Evolutionary conservation across 169 alveolate species (phyloP).

Genomic region (Plasmodium fragile): DNA sequence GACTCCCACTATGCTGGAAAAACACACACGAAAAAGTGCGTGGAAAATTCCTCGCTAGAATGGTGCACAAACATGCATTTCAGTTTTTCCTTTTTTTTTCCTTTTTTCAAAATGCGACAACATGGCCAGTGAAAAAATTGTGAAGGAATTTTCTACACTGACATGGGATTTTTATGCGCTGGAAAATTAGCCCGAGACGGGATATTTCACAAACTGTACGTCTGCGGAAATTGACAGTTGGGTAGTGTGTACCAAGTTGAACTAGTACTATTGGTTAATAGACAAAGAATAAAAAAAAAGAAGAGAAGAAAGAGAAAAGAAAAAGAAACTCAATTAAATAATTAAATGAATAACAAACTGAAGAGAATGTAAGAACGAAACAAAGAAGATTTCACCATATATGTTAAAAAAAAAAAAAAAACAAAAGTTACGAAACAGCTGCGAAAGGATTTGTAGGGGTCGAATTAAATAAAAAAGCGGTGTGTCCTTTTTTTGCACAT

Average conservation of each 20-base stretch:
- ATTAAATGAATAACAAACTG: neutral
- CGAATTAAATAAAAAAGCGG: neutral
- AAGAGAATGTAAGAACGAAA: neutral
- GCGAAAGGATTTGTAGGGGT: neutral
- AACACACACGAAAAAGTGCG: neutral
- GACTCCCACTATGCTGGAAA: neutral
- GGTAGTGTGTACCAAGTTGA: neutral
- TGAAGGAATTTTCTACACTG: constrained; percentile 7
- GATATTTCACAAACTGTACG: neutral
- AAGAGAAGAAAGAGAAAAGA: neutral
- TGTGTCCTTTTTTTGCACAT: neutral
- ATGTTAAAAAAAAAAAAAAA: constrained; percentile 1
- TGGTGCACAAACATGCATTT: constrained; percentile 5
- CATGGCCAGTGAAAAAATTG: neutral
- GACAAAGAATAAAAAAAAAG: neutral
- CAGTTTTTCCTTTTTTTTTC: neutral
- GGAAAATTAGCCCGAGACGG: constrained; percentile 7
- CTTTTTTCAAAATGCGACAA: neutral
- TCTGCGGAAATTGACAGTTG: neutral
- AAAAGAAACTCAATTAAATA: neutral
- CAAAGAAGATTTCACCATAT: neutral
- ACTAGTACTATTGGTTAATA: neutral
- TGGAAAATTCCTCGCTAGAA: neutral
- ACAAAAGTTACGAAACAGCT: neutral
- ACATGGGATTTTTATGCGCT: neutral